Conservation (phyloP, 148 eudicot genomes). For the Amaranthus hypochondriacus region DNA sequence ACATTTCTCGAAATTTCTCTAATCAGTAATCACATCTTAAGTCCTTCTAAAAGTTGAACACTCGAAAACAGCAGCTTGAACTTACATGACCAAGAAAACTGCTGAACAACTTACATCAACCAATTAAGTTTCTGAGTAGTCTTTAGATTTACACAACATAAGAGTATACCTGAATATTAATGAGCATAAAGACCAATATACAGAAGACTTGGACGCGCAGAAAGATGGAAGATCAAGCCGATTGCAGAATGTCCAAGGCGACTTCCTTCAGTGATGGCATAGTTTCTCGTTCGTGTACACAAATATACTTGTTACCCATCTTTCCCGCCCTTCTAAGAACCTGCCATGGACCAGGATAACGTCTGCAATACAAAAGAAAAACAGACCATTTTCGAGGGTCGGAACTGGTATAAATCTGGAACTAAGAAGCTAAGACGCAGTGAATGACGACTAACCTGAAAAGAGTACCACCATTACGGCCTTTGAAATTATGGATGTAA, state of each 20-base stretch:
- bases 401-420: neutral
- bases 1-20: too few species aligned
- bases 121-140: neutral
- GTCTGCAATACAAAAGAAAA: slow-evolving; percentile 29
- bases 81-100: neutral
- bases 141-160: neutral
- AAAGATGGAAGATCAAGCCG: slow-evolving; percentile 34
- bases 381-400: neutral
- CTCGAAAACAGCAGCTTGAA: neutral
- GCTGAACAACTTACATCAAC: neutral
- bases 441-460: slow-evolving; percentile 56
- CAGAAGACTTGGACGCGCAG: neutral
- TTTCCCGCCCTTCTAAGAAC: slow-evolving; percentile 60
- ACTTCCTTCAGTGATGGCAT: slow-evolving; percentile 97
- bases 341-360: slow-evolving; percentile 93
- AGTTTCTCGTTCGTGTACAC: slow-evolving; percentile 68
- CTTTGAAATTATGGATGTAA: slow-evolving; percentile 97
- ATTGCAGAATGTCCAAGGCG: slow-evolving; percentile 85
- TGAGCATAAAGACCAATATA: neutral
- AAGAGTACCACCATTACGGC: slow-evolving; percentile 76
- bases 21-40: too few species aligned
- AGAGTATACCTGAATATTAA: neutral
- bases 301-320: slow-evolving; percentile 43
- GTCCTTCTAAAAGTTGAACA: neutral
- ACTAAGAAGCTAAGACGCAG: neutral